phyloP scores from a whole-genome alignment of 2,329 filamentous ascomycete species.

The Lachnellula arida region DNA sequence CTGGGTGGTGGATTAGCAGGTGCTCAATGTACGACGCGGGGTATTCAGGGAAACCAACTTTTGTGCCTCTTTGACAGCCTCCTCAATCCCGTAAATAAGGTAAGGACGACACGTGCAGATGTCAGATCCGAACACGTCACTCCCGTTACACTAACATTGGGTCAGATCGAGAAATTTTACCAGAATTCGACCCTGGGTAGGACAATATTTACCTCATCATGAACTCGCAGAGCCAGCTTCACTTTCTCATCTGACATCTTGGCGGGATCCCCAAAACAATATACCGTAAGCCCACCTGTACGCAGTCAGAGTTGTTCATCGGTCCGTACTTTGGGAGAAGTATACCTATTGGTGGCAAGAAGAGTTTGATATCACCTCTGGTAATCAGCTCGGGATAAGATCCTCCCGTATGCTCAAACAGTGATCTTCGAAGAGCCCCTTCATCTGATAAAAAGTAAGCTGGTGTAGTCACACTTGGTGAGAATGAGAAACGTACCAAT shows the following conservation, averaged over 20 bases:
- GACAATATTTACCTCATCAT: constrained; percentile 46
- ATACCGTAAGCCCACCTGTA: constrained; percentile 73
- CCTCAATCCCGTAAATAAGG: constrained; percentile 93
- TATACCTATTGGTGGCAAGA: constrained; percentile 88
- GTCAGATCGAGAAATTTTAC: constrained; percentile 19
- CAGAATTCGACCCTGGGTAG: neutral
- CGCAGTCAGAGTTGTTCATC: constrained; percentile 9
- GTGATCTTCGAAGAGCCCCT: constrained; percentile 73
- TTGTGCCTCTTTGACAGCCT: constrained; percentile 95
- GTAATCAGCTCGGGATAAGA: constrained; percentile 97
- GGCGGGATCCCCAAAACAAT: constrained; percentile 92
- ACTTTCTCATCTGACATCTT: constrained; percentile 87
- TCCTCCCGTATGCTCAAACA: constrained; percentile 94
- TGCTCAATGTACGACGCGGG: neutral
- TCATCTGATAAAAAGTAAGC: constrained; percentile 82
- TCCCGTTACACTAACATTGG: constrained; percentile 71
- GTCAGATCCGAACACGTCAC: constrained; percentile 95
- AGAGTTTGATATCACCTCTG: constrained; percentile 88
- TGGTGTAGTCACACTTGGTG: constrained; percentile 25
- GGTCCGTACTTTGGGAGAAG: constrained; percentile 74
- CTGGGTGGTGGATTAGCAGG: constrained; percentile 3
- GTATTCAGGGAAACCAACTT: constrained; percentile 37
- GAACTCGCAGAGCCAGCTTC: constrained; percentile 77
- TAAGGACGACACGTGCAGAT: constrained; percentile 97
- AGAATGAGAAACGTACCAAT: constrained; percentile 43